Evolutionary conservation across 495 filamentous ascomycete genomes (phyloP), one percentile per base, ranked within the genome.

Genomic region (Glarea lozoyensis): DNA sequence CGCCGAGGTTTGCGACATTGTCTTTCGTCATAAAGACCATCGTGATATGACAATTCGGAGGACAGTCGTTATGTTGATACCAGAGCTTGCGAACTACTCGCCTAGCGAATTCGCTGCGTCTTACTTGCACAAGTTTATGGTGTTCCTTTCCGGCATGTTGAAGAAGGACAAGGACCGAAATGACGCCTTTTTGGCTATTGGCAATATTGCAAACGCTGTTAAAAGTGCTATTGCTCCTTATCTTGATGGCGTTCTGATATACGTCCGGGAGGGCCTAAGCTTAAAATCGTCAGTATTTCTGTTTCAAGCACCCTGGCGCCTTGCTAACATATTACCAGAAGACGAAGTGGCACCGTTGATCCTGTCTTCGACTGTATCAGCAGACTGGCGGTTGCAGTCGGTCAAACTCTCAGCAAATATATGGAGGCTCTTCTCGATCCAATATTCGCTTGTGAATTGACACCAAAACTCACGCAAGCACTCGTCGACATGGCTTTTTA

Each of bases 331-430:
- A 37, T 15, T 48, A 24, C 10, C 31, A 76, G 48, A 24, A 64
- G 82, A 35, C 81, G 86, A 45, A 87, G 82, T 52, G 83, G 70
- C 52, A 77, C 74, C 15, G 72, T 86, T 27, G 82, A 94, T n/a
- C 93, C 93, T 0, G 93, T 97, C 54, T 99, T 99, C 54, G 82
- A 92, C 54, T 99, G 92, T 61, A 90, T 99, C 57, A 97, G 92
- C 60, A 88, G 93, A 74, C 72, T 99, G 25, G 88, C 92, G 3
- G 78, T 88, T 30, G 92, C 92, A 9, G 90, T 97, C 21, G 92
- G 92, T 17, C 94, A 97, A 66, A 84, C 90, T 1, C 75, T 99
- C 47, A 95, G 84, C 72, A 97, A 95, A 57, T 94, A 96, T 55
- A 94, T 99, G 84, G 88, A 96, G 53, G 84, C 86, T 13, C 65